Conservation (phyloP, 805 yeast species). For the Metschnikowia proteae region DNA sequence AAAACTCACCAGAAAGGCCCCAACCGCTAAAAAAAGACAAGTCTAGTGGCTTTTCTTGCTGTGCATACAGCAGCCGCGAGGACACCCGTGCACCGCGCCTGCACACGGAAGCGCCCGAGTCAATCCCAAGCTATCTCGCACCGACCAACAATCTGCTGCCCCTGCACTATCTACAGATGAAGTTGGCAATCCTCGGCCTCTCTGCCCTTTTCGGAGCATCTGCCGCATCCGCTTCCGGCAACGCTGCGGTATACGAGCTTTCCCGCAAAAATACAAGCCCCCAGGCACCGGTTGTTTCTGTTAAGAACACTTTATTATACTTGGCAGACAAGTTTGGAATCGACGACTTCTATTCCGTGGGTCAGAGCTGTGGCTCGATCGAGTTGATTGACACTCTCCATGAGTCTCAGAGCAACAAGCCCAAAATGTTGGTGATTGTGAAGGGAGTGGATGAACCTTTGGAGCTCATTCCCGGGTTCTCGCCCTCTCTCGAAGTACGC, state of each 20-base stretch:
- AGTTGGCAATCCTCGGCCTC: slow-evolving; percentile 15
- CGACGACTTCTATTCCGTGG: slow-evolving; percentile 32
- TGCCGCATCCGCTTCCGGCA: slow-evolving; percentile 12
- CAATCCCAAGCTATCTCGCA: background rate
- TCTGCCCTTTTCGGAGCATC: slow-evolving; percentile 12
- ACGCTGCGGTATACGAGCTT: slow-evolving; percentile 18
- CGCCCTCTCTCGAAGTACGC: slow-evolving; percentile 23
- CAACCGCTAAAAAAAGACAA: background rate
- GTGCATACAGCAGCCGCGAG: background rate
- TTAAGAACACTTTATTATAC: slow-evolving; percentile 36
- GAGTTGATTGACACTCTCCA: slow-evolving; percentile 24
- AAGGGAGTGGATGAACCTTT: slow-evolving; percentile 40
- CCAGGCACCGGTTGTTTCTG: slow-evolving; percentile 10
- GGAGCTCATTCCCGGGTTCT: slow-evolving; percentile 20
- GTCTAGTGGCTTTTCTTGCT: background rate
- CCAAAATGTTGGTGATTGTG: slow-evolving; percentile 36
- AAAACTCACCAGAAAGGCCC: background rate
- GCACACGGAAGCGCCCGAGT: slow-evolving; percentile 9
- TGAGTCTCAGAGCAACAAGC: slow-evolving; percentile 14
- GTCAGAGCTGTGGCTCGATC: slow-evolving; percentile 25
- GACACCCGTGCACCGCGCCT: slow-evolving; percentile 7
- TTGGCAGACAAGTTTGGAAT: slow-evolving; percentile 46
- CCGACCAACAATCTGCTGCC: slow-evolving; percentile 1
- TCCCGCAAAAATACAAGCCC: slow-evolving; percentile 1
- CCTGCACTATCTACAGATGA: slow-evolving; percentile 11